Evolutionary conservation across 2,329 filamentous ascomycete genomes (phyloP).

Genomic region (Fusarium sp.): DNA sequence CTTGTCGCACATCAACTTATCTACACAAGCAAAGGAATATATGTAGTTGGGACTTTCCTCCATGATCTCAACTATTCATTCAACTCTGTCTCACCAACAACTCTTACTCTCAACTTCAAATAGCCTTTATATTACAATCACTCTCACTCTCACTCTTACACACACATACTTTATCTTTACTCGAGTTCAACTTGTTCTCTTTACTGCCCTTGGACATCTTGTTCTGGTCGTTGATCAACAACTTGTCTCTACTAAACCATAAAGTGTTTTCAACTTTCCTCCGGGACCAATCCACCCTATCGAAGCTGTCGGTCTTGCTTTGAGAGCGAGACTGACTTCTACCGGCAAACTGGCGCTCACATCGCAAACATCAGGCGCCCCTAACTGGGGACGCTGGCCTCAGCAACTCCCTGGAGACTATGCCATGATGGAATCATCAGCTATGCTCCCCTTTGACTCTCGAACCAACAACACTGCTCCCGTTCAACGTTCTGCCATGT

Average conservation of each 20-base stretch:
- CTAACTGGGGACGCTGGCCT: conserved; percentile 67
- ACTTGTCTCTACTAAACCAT: conserved; percentile 11
- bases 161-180: conserved; percentile 27
- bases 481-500: conserved; percentile 58
- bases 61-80: conserved; percentile 38
- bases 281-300: conserved; percentile 4
- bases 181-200: conserved; percentile 8
- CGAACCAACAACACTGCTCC: conserved; percentile 53
- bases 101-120: conserved; percentile 31
- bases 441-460: conserved; percentile 63
- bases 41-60: conserved; percentile 46
- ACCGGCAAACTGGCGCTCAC: conserved; percentile 59
- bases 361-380: conserved; percentile 57
- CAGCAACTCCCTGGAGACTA: conserved; percentile 62
- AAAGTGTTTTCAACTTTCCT: conserved; percentile 17
- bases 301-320: conserved; percentile 42
- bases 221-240: conserved; percentile 5
- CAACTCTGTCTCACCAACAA: conserved; percentile 44
- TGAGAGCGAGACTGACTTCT: conserved; percentile 40
- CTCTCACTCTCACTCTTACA: conserved; percentile 36
- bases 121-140: conserved; percentile 23
- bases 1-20: conserved; percentile 46
- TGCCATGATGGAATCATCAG: conserved; percentile 60
- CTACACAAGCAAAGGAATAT: conserved; percentile 44
- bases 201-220: conserved; percentile 25